These are phyloP conservation scores for Bauhinia variegata DNA, from an alignment of 306 rosid genomes.

Conservation along the genomic window DNA sequence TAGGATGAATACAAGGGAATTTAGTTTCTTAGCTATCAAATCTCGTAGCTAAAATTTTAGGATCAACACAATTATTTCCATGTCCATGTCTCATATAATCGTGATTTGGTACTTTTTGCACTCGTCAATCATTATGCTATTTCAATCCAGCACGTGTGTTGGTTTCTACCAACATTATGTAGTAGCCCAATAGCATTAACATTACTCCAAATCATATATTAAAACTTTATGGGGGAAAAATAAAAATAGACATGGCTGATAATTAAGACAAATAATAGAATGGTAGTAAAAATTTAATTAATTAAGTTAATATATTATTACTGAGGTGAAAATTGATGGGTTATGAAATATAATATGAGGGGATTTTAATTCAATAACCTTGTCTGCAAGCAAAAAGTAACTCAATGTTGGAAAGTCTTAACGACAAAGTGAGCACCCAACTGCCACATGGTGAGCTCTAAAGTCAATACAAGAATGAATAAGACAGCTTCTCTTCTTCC, in stretches of 20 bases:
- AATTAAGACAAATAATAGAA: no score
- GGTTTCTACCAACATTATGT: not conserved
- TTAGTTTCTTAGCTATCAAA: not conserved
- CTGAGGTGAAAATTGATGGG: not conserved
- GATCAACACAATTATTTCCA: no score
- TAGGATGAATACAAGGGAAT: not conserved
- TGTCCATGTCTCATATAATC: not conserved
- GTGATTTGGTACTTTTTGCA: constrained; percentile 16
- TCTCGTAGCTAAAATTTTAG: no score
- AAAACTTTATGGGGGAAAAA: no score
- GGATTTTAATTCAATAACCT: constrained; percentile 35
- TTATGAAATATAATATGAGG: not conserved
- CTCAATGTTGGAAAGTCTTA: constrained; percentile 56
- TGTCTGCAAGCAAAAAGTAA: constrained; percentile 44
- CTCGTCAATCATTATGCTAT: constrained; percentile 5
- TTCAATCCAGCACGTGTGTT: constrained; percentile 15
- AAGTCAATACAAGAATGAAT: constrained; percentile 44
- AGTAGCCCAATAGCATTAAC: not conserved
- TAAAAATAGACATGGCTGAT: not conserved
- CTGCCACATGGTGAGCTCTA: constrained; percentile 36
- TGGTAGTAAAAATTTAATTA: no score
- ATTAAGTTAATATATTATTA: not conserved
- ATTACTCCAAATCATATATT: not conserved
- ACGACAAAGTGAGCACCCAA: constrained; percentile 55
- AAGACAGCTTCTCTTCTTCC: not conserved